These are phyloP conservation scores for Trichoderma sp. DNA, from an alignment of 2,329 filamentous ascomycete genomes.

Conservation along the genomic window DNA sequence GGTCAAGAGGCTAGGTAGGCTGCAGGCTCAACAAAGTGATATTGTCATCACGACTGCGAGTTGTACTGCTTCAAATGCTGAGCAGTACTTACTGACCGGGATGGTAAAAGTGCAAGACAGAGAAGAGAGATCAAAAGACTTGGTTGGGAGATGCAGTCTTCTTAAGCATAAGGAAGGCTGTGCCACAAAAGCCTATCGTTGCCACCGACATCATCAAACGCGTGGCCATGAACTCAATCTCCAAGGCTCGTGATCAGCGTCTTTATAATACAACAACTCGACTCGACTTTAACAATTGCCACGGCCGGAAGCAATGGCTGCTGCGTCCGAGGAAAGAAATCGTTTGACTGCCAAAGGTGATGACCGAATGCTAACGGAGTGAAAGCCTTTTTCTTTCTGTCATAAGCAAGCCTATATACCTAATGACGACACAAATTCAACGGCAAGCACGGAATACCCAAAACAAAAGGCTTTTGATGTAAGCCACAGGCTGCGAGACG, in stretches of 20 bases:
- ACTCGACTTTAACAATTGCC: neutral
- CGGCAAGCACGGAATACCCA: neutral
- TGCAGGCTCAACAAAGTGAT: no score
- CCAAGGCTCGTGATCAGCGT: neutral
- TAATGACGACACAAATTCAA: neutral
- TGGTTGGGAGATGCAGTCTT: neutral
- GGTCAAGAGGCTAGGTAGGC: neutral
- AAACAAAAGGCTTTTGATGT: neutral
- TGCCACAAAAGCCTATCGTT: conserved; percentile 14
- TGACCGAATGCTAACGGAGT: no score
- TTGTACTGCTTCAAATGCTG: neutral
- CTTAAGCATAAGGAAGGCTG: conserved; percentile 17
- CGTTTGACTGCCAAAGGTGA: neutral
- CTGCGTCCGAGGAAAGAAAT: neutral
- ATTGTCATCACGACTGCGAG: neutral
- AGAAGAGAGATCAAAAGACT: neutral
- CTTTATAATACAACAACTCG: neutral
- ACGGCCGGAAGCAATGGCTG: neutral
- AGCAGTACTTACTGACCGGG: neutral
- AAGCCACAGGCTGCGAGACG: neutral
- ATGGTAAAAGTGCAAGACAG: neutral
- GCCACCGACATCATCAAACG: conserved; percentile 20
- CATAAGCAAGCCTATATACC: neutral
- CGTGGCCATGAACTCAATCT: neutral
- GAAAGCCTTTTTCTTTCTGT: neutral